phyloP scores from a whole-genome alignment of 257 asterid species.

The Primulina eburnea region DNA sequence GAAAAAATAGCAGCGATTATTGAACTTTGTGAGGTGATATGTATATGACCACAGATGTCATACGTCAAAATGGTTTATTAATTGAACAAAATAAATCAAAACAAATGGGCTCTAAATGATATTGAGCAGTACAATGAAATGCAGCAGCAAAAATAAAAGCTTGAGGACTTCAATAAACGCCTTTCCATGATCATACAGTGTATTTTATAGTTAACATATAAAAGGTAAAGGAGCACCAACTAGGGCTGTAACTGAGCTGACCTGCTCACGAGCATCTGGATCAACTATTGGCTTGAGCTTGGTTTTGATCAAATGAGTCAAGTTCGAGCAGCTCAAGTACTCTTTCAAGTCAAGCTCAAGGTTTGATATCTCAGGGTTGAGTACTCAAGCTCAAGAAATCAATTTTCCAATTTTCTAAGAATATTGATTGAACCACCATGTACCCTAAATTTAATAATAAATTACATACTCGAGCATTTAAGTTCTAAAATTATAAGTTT shows the following conservation, averaged over 20 bases:
- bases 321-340: background rate
- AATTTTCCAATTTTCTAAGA: no score
- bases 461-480: background rate
- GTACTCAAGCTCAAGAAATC: background rate
- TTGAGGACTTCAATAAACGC: slow-evolving; percentile 12
- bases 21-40: slow-evolving; percentile 16
- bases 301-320: background rate
- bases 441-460: background rate
- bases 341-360: background rate
- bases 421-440: background rate
- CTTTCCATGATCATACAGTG: background rate
- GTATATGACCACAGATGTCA: background rate
- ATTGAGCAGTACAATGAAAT: slow-evolving; percentile 17
- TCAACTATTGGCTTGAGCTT: background rate
- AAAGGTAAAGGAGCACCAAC: slow-evolving; percentile 11
- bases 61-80: background rate
- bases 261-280: background rate
- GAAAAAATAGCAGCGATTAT: slow-evolving; percentile 15
- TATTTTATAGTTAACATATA: slow-evolving; percentile 8
- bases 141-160: slow-evolving; percentile 13
- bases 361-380: background rate
- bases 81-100: slow-evolving; percentile 16
- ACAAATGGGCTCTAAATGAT: slow-evolving; percentile 9
- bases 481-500: no score
- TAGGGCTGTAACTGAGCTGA: no score